Conservation (phyloP, 257 asterid genomes). For the Nicotiana paniculata region DNA sequence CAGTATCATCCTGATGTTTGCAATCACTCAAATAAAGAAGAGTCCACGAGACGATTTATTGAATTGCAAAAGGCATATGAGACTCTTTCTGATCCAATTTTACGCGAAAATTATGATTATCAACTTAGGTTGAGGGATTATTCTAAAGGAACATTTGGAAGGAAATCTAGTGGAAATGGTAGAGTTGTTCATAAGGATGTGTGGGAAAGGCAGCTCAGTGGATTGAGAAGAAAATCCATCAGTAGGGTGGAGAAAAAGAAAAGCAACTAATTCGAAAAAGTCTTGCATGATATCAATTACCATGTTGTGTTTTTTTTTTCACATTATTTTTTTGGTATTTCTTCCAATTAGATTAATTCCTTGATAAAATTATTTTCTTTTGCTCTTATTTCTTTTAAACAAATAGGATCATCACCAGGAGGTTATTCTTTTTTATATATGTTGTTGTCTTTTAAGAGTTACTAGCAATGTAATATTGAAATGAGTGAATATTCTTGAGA, state of each 20-base stretch:
- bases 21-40: conserved; percentile 16
- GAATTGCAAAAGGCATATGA: conserved; percentile 39
- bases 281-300: background rate
- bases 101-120: conserved; percentile 23
- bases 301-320: background rate
- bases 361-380: background rate
- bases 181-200: conserved; percentile 18
- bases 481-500: background rate
- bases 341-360: background rate
- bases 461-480: background rate
- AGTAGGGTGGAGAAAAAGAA: conserved; percentile 19
- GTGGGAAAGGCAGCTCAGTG: conserved; percentile 47
- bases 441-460: background rate
- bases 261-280: background rate
- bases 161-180: background rate
- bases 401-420: background rate
- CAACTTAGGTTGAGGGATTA: conserved; percentile 18
- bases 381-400: background rate
- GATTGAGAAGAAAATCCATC: conserved; percentile 21
- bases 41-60: conserved; percentile 30
- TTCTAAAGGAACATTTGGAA: background rate
- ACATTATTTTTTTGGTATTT: background rate
- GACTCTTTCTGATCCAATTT: conserved; percentile 33
- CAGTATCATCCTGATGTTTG: conserved; percentile 44
- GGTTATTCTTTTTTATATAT: background rate